phyloP scores from a whole-genome alignment of 805 yeast species.

The Kluyveromyces aestuarii region DNA sequence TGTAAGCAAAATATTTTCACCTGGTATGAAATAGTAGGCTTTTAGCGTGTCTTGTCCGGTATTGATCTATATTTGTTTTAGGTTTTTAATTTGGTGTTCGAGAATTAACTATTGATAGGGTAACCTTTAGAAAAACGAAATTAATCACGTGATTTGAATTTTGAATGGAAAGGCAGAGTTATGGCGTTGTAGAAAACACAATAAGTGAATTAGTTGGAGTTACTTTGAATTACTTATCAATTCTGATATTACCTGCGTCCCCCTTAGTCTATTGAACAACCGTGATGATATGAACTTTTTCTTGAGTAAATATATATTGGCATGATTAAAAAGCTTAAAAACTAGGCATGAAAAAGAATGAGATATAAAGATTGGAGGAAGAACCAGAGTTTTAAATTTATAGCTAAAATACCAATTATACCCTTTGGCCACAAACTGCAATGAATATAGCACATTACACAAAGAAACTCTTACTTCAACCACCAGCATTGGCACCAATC shows the following conservation, averaged over 20 bases:
- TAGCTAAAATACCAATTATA: neutral
- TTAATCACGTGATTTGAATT: too few relatives aligned
- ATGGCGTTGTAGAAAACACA: too few relatives aligned
- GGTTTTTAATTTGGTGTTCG: neutral
- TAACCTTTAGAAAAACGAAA: neutral
- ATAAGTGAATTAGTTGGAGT: too few relatives aligned
- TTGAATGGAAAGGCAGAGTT: too few relatives aligned
- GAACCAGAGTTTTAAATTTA: slow-evolving; percentile 17
- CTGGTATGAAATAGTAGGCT: too few relatives aligned
- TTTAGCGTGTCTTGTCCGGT: neutral
- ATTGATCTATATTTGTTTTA: neutral
- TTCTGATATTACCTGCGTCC: too few relatives aligned
- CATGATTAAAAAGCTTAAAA: neutral
- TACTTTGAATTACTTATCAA: too few relatives aligned
- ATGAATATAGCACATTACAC: slow-evolving; percentile 32
- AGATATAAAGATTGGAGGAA: too few relatives aligned
- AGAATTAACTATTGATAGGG: neutral
- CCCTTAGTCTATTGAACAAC: too few relatives aligned
- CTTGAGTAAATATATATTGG: neutral
- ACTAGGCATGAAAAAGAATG: neutral
- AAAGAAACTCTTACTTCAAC: slow-evolving; percentile 50
- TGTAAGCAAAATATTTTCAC: too few relatives aligned
- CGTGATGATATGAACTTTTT: neutral
- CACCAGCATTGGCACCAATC: slow-evolving; percentile 51
- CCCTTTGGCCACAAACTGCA: slow-evolving; percentile 2